Conservation (phyloP, 176 grass and related monocot species). For the Cocos nucifera region DNA sequence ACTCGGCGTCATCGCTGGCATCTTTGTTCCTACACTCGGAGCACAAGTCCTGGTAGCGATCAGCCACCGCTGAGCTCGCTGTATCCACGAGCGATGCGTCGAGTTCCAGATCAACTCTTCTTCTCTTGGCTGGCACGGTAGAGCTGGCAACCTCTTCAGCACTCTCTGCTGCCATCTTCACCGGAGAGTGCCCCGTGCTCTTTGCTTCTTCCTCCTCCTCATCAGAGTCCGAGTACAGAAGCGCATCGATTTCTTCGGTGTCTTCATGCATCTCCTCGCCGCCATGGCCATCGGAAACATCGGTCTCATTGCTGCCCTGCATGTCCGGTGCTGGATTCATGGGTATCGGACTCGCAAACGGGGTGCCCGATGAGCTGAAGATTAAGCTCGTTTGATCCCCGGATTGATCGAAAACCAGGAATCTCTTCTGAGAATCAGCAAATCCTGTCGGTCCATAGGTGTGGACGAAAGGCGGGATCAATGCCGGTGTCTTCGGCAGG, state of each 20-base stretch:
- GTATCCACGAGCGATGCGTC: slow-evolving; percentile 72
- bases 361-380: neutral
- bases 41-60: slow-evolving; percentile 14
- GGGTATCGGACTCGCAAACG: slow-evolving; percentile 5
- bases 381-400: slow-evolving; percentile 15
- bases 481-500: slow-evolving; percentile 8
- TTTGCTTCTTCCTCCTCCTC: slow-evolving; percentile 23
- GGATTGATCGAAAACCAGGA: slow-evolving; percentile 28
- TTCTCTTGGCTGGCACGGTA: slow-evolving; percentile 48
- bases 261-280: slow-evolving; percentile 71
- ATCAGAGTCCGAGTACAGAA: slow-evolving; percentile 78
- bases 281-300: slow-evolving; percentile 37
- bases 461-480: slow-evolving; percentile 19
- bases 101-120: slow-evolving; percentile 37
- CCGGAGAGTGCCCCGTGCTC: slow-evolving; percentile 23
- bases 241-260: slow-evolving; percentile 70
- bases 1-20: slow-evolving; percentile 36
- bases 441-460: slow-evolving; percentile 2
- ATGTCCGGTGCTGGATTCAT: slow-evolving; percentile 44
- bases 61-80: slow-evolving; percentile 54
- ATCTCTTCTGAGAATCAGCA: slow-evolving; percentile 24
- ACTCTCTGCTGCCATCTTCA: slow-evolving; percentile 21
- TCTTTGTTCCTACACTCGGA: slow-evolving; percentile 23
- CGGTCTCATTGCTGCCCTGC: slow-evolving; percentile 61
- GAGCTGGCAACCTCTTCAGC: slow-evolving; percentile 35